These are phyloP conservation scores for Lophiotrema nucula DNA, from an alignment of 495 filamentous ascomycete species.

Conservation along the genomic window DNA sequence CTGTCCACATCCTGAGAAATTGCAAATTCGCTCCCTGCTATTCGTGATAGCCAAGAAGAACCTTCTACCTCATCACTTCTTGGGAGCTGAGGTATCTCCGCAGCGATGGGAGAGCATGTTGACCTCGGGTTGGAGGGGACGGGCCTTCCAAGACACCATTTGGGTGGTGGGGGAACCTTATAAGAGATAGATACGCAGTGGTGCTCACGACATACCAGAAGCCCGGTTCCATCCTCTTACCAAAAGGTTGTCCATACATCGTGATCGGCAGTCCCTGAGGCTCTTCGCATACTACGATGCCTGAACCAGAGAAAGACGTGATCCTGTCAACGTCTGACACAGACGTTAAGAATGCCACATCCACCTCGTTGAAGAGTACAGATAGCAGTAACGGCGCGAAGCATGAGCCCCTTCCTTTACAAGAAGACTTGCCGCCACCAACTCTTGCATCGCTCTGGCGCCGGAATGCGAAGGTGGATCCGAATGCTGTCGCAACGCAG, in stretches of 20 bases:
- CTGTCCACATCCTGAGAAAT: too few species aligned
- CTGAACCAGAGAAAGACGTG: background rate
- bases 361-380: background rate
- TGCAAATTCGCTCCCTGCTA: conserved; percentile 3
- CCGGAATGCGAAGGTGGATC: background rate
- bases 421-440: background rate
- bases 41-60: background rate
- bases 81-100: background rate
- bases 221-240: too few species aligned
- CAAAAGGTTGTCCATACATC: too few species aligned
- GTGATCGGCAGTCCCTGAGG: too few species aligned
- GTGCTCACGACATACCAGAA: too few species aligned
- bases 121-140: too few species aligned
- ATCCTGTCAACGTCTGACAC: background rate
- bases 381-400: background rate
- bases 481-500: conserved; percentile 13
- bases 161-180: too few species aligned
- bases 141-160: too few species aligned
- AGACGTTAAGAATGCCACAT: background rate
- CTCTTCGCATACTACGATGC: too few species aligned
- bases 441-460: conserved; percentile 1
- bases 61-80: background rate
- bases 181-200: too few species aligned
- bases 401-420: background rate
- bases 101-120: too few species aligned